A percentile compares a stretch with the other conserved stretches of the same genome.
Evolutionary conservation across 768 basidiomycete species (phyloP).

Genomic region (Inosperma sp.): DNA sequence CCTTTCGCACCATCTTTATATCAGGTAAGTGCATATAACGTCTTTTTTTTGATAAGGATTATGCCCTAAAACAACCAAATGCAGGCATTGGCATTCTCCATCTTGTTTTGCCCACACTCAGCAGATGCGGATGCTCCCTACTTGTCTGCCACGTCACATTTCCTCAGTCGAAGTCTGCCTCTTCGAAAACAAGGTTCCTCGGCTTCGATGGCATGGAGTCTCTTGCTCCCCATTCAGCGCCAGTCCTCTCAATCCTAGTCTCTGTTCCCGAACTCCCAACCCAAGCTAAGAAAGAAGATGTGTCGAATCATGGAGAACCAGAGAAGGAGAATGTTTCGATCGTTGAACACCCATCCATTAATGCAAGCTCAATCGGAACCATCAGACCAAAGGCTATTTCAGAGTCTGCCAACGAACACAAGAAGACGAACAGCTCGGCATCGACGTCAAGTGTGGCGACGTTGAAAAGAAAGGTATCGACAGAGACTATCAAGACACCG

Average conservation of each 20-base stretch:
- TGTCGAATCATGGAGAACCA: conserved; percentile 3
- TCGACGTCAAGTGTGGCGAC: conserved; percentile 42
- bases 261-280: neutral
- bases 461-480: conserved; percentile 38
- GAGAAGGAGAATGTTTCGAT: conserved; percentile 8
- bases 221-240: neutral
- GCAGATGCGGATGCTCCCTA: no score
- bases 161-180: no score
- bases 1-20: no score
- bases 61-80: no score
- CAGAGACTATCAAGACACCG: conserved; percentile 42
- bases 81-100: no score
- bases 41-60: no score
- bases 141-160: no score
- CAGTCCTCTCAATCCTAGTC: neutral
- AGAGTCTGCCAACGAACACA: conserved; percentile 33
- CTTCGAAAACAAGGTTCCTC: no score
- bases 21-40: no score
- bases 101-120: no score
- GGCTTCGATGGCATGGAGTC: no score
- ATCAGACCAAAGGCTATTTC: conserved; percentile 19
- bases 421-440: conserved; percentile 42
- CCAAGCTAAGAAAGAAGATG: conserved; percentile 2
- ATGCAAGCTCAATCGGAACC: conserved; percentile 23
- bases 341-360: conserved; percentile 13